A percentile compares a stretch with the other conserved stretches of the same genome.
phyloP scores from a whole-genome alignment of 331 rosid species.

The Stylosanthes scabra region DNA sequence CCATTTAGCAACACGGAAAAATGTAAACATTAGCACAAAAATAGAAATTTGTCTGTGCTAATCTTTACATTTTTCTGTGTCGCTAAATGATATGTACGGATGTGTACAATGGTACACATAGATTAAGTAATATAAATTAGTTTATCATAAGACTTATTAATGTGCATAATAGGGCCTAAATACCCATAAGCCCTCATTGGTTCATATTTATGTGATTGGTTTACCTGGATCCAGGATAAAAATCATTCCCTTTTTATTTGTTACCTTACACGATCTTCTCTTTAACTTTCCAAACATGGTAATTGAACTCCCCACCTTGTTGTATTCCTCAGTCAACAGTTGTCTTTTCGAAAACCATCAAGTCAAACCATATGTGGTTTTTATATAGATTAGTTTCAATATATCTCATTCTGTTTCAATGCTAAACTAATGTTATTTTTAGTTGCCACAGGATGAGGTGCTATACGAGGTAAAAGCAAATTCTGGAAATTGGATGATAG shows the following conservation, averaged over 20 bases:
- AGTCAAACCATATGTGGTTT: not conserved
- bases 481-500: slow-evolving; percentile 95
- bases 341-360: slow-evolving; percentile 2
- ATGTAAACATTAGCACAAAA: too few species aligned
- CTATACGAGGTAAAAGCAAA: slow-evolving; percentile 85
- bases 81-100: too few species aligned
- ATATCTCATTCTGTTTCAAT: slow-evolving; percentile 15
- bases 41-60: too few species aligned
- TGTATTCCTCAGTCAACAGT: not conserved
- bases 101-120: too few species aligned
- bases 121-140: too few species aligned
- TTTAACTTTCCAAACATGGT: slow-evolving; percentile 5
- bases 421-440: slow-evolving; percentile 14
- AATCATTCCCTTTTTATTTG: slow-evolving; percentile 14
- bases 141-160: too few species aligned
- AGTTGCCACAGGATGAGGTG: slow-evolving; percentile 73
- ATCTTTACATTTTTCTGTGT: too few species aligned
- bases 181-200: not conserved
- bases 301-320: not conserved
- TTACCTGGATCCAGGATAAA: not conserved
- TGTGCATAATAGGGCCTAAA: too few species aligned
- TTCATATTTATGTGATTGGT: slow-evolving; percentile 4
- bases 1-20: too few species aligned
- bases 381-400: slow-evolving; percentile 3
- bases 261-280: not conserved